A percentile compares a stretch with the other conserved stretches of the same genome.
These are phyloP conservation scores for Kwoniella botswanensis DNA, from an alignment of 768 basidiomycete species.

Conservation along the genomic window DNA sequence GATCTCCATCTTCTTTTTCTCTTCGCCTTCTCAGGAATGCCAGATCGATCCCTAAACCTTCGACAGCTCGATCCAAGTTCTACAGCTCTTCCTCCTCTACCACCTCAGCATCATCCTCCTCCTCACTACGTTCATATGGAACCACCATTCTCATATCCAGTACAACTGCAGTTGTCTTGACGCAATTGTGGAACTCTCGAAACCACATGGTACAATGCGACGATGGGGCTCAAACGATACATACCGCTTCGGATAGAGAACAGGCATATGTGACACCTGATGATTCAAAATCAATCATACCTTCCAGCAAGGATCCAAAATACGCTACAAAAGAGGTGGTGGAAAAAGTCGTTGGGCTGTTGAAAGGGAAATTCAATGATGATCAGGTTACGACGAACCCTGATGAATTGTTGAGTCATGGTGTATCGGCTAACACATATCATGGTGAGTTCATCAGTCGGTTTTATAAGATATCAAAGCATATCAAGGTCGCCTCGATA, in stretches of 20 bases:
- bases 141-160: constrained; percentile 5
- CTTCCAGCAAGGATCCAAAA: constrained; percentile 5
- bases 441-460: constrained; percentile 24
- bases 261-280: constrained; percentile 11
- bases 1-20: background rate
- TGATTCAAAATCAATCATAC: background rate
- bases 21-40: background rate
- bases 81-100: background rate
- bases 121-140: background rate
- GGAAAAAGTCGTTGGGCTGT: constrained; percentile 18
- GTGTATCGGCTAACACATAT: constrained; percentile 35
- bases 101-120: background rate
- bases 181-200: constrained; percentile 6
- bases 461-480: background rate
- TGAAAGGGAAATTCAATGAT: constrained; percentile 20
- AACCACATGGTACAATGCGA: constrained; percentile 5
- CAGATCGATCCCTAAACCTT: background rate
- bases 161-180: constrained; percentile 1
- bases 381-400: constrained; percentile 32
- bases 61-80: background rate
- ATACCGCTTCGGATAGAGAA: constrained; percentile 2
- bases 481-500: background rate
- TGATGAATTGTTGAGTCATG: constrained; percentile 37
- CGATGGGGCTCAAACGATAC: background rate
- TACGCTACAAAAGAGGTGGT: constrained; percentile 21